Evolutionary conservation across 345 rosid species (phyloP), one percentile per base, ranked within the genome.

Genomic region (Bruguiera sexangula): DNA sequence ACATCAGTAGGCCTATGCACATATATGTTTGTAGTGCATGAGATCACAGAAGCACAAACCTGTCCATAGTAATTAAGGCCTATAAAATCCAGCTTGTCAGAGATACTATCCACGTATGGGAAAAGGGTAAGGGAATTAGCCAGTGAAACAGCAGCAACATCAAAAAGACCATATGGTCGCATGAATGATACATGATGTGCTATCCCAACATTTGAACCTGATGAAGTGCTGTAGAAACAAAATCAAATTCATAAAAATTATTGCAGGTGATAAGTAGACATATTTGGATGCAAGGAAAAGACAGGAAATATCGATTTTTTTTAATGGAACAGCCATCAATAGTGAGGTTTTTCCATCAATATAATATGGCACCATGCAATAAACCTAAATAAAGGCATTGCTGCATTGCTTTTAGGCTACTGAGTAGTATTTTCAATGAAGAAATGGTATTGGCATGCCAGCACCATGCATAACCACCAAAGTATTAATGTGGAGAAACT

Each of bases 11-110:
- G 57, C 60, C 53, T 15, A 22, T 56, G 31, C n/a, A 63, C 21
- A 58, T 53, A 36, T 37, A 30, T 21, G 60, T 27, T 6, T 29
- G 43, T 32, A 32, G 54, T 22, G 27, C 46, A 54, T 15, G 4
- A 30, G 34, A n/a, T 62, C 18, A 60, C 32, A 62, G 50, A 60
- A 64, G 65, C 31, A 60, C 57, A 65, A 67, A 93, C 98, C 94
- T 89, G 97, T 74, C 98, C 98, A 31, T 93, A 91, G 84, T 93
- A 93, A 85, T 93, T 93, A 79, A 93, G 80, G 85, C 97, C 98
- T 43, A 93, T 87, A 72, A 74, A 94, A 86, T 94, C 98, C 73
- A 91, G 80, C 77, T 88, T 91, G 60, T 83, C 76, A 27, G 80
- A 76, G 61, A 94, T 81, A 72, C 81, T 83, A 87, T 94, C 98